Percentiles rank a stretch among this genome's conserved stretches.
Conservation (phyloP, 139 green algal genomes). For the Chlorella sp. region DNA sequence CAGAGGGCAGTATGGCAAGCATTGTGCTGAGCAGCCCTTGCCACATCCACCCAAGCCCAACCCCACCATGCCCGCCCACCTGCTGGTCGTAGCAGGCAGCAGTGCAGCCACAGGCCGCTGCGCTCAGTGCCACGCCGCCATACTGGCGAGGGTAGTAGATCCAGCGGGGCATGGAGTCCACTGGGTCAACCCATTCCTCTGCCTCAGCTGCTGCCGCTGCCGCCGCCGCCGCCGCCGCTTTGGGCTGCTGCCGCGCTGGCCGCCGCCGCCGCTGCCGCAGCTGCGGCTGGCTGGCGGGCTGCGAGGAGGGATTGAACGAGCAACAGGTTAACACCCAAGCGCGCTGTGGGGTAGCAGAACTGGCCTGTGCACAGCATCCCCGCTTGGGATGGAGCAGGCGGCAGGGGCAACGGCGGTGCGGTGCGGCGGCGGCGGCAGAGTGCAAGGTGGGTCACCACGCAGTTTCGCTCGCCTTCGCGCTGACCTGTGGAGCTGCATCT, state of each 20-base stretch:
- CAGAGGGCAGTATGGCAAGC: too few relatives aligned
- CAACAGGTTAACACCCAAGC: too few relatives aligned
- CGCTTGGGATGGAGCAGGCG: neutral
- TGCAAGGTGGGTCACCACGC: too few relatives aligned
- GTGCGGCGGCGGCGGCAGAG: too few relatives aligned
- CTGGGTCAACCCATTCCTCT: neutral
- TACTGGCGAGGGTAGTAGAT: slow-evolving; percentile 32
- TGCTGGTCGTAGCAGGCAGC: slow-evolving; percentile 27
- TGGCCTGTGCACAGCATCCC: neutral
- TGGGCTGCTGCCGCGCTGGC: neutral
- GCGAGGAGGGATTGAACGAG: too few relatives aligned
- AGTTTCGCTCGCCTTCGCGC: too few relatives aligned
- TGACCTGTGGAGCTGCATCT: too few relatives aligned
- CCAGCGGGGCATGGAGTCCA: neutral
- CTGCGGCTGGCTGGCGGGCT: too few relatives aligned
- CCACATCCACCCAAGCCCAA: too few relatives aligned
- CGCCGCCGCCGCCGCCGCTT: neutral
- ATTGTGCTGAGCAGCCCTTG: too few relatives aligned
- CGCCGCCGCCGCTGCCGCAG: neutral
- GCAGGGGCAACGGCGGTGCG: neutral
- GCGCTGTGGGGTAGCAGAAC: too few relatives aligned
- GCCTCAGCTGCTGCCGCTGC: neutral
- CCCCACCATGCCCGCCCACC: neutral
- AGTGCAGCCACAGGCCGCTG: slow-evolving; percentile 22
- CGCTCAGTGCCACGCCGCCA: slow-evolving; percentile 26